A percentile compares a stretch with the other conserved stretches of the same genome.
Conservation (phyloP, 2,329 filamentous ascomycete genomes). For the Cytospora chrysosperma region DNA sequence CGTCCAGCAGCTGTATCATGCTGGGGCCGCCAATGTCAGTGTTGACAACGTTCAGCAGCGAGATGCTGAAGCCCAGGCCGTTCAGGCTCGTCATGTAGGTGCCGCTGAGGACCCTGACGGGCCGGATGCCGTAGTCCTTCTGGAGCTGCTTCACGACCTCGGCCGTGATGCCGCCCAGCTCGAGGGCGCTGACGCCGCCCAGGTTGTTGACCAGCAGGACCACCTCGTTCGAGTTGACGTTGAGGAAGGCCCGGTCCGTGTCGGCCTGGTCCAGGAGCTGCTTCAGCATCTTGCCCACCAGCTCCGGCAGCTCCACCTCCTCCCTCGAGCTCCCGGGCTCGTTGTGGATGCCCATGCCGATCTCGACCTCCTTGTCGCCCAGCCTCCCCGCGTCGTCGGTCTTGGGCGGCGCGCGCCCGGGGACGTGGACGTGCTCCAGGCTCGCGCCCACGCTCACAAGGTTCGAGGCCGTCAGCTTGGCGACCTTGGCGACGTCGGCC, state of each 20-base stretch:
- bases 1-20: slow-evolving; percentile 69
- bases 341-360: slow-evolving; percentile 80
- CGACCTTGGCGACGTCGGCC: slow-evolving; percentile 70
- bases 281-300: slow-evolving; percentile 65
- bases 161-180: slow-evolving; percentile 68
- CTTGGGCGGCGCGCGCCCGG: slow-evolving; percentile 63
- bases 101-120: slow-evolving; percentile 64
- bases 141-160: slow-evolving; percentile 66
- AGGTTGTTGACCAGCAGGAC: slow-evolving; percentile 75
- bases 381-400: slow-evolving; percentile 55
- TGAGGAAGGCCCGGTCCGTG: slow-evolving; percentile 68
- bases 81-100: slow-evolving; percentile 80
- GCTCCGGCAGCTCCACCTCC: slow-evolving; percentile 50
- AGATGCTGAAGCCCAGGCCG: slow-evolving; percentile 72
- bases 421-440: slow-evolving; percentile 89
- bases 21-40: slow-evolving; percentile 58
- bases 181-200: slow-evolving; percentile 69
- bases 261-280: slow-evolving; percentile 67
- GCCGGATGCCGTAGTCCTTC: slow-evolving; percentile 56
- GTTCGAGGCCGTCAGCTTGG: slow-evolving; percentile 70
- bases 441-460: slow-evolving; percentile 83
- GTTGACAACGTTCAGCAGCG: slow-evolving; percentile 62
- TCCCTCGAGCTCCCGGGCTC: slow-evolving; percentile 58
- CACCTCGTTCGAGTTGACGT: slow-evolving; percentile 61
- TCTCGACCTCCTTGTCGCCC: slow-evolving; percentile 55